Percentiles rank a stretch among this genome's conserved stretches.
Conservation (phyloP, 257 asterid genomes). For the Coffea eugenioides region DNA sequence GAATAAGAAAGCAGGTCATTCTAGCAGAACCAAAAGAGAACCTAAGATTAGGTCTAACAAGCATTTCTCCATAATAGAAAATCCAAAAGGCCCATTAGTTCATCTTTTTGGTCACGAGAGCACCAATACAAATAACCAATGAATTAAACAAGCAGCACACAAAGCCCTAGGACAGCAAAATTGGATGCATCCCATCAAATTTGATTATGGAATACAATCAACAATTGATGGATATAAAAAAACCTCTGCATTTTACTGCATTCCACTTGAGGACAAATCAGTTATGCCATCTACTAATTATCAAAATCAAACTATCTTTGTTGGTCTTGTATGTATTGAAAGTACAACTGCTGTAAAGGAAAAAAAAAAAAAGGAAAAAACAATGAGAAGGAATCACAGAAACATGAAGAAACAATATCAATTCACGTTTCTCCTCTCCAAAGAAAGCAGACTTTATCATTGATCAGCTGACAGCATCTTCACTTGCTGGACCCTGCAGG, state of each 20-base stretch:
- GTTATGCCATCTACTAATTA: background rate
- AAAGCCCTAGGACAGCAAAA: too few species aligned
- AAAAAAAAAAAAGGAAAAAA: background rate
- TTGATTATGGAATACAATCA: background rate
- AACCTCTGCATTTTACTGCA: background rate
- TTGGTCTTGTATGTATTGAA: background rate
- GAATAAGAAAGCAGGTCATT: too few species aligned
- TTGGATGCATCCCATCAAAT: too few species aligned
- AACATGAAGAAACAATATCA: conserved; percentile 2
- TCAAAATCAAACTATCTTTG: background rate
- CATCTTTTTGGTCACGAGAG: too few species aligned
- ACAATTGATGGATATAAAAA: too few species aligned
- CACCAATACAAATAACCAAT: too few species aligned
- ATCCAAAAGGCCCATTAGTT: too few species aligned
- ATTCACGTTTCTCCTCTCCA: conserved; percentile 3
- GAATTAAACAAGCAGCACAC: too few species aligned
- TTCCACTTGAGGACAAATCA: background rate
- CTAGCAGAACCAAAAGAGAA: too few species aligned
- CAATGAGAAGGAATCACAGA: background rate
- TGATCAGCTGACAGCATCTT: background rate
- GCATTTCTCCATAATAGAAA: too few species aligned
- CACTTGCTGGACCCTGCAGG: background rate
- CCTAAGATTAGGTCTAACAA: too few species aligned
- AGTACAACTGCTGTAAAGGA: background rate
- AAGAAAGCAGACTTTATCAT: background rate